Base-by-base conservation (phyloP, 2,329 filamentous ascomycete species). In the Zymoseptoria tritici region DNA sequence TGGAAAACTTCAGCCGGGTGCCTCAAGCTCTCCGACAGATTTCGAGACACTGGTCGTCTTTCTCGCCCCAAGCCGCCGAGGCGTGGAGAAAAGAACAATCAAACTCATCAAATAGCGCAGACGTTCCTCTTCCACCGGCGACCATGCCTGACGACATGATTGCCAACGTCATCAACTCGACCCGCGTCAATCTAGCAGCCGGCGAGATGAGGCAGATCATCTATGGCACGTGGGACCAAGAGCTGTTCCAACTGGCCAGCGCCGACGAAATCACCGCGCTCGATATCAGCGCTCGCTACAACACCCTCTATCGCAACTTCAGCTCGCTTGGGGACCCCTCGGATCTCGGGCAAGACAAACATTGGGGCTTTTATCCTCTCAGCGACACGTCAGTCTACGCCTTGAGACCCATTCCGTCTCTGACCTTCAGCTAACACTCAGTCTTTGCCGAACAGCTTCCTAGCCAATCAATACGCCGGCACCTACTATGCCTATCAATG, bases 1-100 rank as follows among this genome's bases (percentile, higher is more conserved):
- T 64, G 60, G 62, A 64, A 26, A 53, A 60, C 20, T 64, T 49
- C 9, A 49, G 54, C 3, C 57, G 53, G 16, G 49, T 53, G 19
- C 55, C 60, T 4, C 46, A 22, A 2, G 55, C 60, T n/a, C 36
- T 61, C 13, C 57, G 57, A 42, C 53, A 46, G 9, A 52, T 36
- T 36, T 36, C 31, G 31, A 59, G 60, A 29, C 62, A 64, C 57
- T 60, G 56, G 31, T 60, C 58, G 0, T 56, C 60, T 26, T 36
- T 59, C 13, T 56, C 52, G 20, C 49, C 53, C 0, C 54, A 57
- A 20, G 42, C 46, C 42, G 52, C 55, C 13, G 49, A 26, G 9
- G 56, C 58, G 2, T 63, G 56, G 56, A 56, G 36, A 29, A 55
- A 59, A 20, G 52, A 56, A 26, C 52, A 53, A 9, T 22, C 19